phyloP scores from a whole-genome alignment of 257 asterid species.

The Leptodermis oblonga region DNA sequence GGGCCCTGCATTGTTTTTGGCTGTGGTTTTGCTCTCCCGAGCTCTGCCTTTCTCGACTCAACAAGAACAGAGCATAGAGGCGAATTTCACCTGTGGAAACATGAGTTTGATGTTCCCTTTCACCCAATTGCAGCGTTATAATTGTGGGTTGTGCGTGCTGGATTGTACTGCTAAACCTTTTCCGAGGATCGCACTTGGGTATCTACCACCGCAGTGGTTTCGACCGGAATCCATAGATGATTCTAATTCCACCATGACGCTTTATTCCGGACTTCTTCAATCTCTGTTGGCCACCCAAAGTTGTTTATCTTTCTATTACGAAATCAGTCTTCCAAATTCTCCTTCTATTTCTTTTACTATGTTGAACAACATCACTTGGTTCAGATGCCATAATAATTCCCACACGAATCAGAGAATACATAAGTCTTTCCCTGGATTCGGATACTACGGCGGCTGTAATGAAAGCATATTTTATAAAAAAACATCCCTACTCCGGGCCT shows the following conservation, averaged over 20 bases:
- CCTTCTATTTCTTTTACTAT: constrained; percentile 16
- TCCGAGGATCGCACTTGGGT: constrained; percentile 10
- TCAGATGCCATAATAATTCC: not conserved
- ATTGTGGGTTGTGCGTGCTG: constrained; percentile 36
- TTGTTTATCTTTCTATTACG: not conserved
- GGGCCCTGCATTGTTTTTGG: too few species aligned
- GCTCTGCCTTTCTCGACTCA: too few species aligned
- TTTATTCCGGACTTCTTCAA: not conserved
- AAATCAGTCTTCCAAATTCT: not conserved
- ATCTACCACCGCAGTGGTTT: not conserved
- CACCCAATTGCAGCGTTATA: not conserved
- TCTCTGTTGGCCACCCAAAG: not conserved
- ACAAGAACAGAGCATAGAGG: too few species aligned
- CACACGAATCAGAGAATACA: not conserved
- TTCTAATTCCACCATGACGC: not conserved
- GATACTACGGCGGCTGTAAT: not conserved
- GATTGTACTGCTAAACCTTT: not conserved
- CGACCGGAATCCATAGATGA: not conserved
- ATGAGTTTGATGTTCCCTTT: constrained; percentile 30
- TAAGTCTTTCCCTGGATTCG: not conserved
- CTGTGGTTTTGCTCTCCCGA: too few species aligned
- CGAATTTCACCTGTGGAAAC: too few species aligned
- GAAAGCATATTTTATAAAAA: not conserved
- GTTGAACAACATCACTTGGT: constrained; percentile 22
- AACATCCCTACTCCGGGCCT: not conserved